Conservation (phyloP, 129 eudicot species). For the carrot (Daucus carota) region DNA sequence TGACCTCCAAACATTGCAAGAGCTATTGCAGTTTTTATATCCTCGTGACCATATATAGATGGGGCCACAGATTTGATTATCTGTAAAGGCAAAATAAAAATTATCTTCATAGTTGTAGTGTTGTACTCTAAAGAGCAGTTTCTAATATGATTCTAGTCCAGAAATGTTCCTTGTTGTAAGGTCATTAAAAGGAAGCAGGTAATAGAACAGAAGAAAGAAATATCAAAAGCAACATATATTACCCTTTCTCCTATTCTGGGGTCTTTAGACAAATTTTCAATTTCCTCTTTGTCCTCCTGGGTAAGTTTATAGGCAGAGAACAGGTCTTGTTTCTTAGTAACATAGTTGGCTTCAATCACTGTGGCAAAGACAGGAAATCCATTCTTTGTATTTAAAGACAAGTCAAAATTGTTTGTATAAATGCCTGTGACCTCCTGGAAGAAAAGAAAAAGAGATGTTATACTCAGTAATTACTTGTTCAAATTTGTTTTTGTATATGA, state of each 20-base stretch:
- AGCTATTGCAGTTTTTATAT: slow-evolving; percentile 88
- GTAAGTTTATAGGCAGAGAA: slow-evolving; percentile 96
- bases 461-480: not conserved
- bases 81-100: slow-evolving; percentile 25
- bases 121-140: not conserved
- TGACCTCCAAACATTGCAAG: slow-evolving; percentile 99
- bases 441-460: slow-evolving; percentile 6
- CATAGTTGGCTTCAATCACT: slow-evolving; percentile 91
- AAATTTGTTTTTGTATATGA: not conserved
- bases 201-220: not conserved
- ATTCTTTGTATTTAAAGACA: slow-evolving; percentile 84
- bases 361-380: slow-evolving; percentile 98
- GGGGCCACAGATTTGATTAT: slow-evolving; percentile 94
- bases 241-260: slow-evolving; percentile 97
- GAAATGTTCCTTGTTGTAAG: not conserved
- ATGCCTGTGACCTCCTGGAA: slow-evolving; percentile 91
- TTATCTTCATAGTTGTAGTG: not conserved
- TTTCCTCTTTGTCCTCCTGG: slow-evolving; percentile 94
- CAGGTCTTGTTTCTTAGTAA: slow-evolving; percentile 89
- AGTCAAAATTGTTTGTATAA: slow-evolving; percentile 90
- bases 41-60: slow-evolving; percentile 95
- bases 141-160: not conserved
- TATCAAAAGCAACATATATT: not conserved
- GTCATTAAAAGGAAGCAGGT: not conserved
- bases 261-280: slow-evolving; percentile 80